Base-by-base conservation (phyloP, 2,329 filamentous ascomycete species). In the Fusarium nurragi region DNA sequence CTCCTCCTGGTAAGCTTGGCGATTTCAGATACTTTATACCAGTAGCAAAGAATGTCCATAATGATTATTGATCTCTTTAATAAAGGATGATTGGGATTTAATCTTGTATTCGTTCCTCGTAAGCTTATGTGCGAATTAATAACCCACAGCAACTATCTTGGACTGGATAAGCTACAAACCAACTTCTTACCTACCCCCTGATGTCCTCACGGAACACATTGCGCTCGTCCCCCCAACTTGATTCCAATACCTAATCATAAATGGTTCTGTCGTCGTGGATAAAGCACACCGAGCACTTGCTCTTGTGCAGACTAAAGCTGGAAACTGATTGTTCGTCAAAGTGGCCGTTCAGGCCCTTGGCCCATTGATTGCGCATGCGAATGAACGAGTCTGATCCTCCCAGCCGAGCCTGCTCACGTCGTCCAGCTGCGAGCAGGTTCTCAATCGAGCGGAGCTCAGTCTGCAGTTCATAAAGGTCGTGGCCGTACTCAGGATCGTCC, bases 351-450 rank as follows among this genome's bases (percentile, higher is more conserved):
- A 47, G 19, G 23, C 38, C 25, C 12, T 34, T 34, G 4, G 40
- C 40, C 40, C 60, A 65, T 1, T 49, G 46, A 21, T 46, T 50
- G 5, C 64, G 59, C 19, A 64, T 46, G 9, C 41, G 26, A 11
- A 59, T 14, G 22, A 66, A 67, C 5, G n/a, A 13, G 14, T 56
- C 50, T 9, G 49, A 60, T 1, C 30, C 51, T 5, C 56, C 50
- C 18, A 67, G 45, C 4, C 63, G 40, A 14, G 63, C 58, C 7
- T 52, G 23, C 46, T 67, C 63, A 26, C 60, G 49, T 13, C 38
- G 38, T 4, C 64, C 64, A 11, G 38, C 25, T 6, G 32, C 18
- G 6, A 66, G 16, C 9, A 41, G 46, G 3, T 21, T 38, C 25
- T 65, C 54, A 1, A 59, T 45, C 22, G n/a, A 23, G 32, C 23